phyloP scores from a whole-genome alignment of 306 rosid genomes.

The Cucumis melo region DNA sequence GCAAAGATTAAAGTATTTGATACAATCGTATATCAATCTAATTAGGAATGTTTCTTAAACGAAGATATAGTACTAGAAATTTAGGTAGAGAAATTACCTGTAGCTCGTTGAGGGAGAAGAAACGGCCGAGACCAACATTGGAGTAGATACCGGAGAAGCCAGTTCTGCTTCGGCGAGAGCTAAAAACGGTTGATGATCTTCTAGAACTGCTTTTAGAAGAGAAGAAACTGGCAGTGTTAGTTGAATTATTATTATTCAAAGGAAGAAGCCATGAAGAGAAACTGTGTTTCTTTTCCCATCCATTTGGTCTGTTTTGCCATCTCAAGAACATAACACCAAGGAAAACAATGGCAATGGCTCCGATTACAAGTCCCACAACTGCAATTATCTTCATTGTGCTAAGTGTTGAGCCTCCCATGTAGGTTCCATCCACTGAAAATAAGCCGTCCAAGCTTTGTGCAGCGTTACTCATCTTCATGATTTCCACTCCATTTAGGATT shows the following conservation, averaged over 20 bases:
- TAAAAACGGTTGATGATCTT: constrained; percentile 14
- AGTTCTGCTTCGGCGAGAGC: constrained; percentile 41
- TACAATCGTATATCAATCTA: no score
- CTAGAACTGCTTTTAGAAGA: constrained; percentile 24
- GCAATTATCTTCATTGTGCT: constrained; percentile 24
- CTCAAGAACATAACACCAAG: constrained; percentile 17
- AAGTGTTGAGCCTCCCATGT: constrained; percentile 21
- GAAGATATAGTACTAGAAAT: no score
- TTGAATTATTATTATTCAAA: constrained; percentile 10
- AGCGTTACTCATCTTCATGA: constrained; percentile 55
- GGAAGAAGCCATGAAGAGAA: constrained; percentile 72
- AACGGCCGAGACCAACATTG: constrained; percentile 22
- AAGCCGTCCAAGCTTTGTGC: constrained; percentile 51
- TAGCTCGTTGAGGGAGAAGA: constrained; percentile 37
- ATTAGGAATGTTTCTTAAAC: no score
- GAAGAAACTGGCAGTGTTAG: background rate
- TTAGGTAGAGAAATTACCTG: constrained; percentile 3
- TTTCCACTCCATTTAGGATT: constrained; percentile 65
- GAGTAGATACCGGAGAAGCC: constrained; percentile 21
- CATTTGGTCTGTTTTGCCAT: constrained; percentile 43
- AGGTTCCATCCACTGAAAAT: constrained; percentile 31
- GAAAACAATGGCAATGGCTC: constrained; percentile 20
- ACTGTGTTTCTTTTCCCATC: constrained; percentile 27
- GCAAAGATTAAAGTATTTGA: no score
- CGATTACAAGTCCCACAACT: constrained; percentile 33